Base-by-base conservation (phyloP, 106 monocot genomes). In the Platanthera zijinensis region DNA sequence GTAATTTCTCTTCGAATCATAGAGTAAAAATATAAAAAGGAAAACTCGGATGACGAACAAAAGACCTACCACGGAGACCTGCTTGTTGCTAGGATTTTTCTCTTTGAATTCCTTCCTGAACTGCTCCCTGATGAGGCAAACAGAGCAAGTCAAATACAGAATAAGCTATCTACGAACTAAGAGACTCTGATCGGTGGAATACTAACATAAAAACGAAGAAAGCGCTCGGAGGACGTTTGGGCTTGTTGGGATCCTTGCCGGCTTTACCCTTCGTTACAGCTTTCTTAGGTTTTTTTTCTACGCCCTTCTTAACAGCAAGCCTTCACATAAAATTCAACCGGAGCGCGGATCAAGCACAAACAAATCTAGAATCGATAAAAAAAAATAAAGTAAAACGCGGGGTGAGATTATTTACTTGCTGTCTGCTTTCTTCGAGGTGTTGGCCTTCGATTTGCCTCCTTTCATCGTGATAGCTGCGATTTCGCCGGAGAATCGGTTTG, bases 101-200 rank as follows among this genome's bases (percentile, higher is more conserved):
- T 96, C 92, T 74, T 93, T 85, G 75, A 82, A 96, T 50, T 75
- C 61, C 81, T 87, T 89, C 83, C 96, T 85, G 77, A 96, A 96
- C 13, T 86, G 89, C 74, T 96, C 93, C 96, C 96, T 96, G 14
- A 62, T 14, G 61, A 22, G 68, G 22, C 62, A 79, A 71, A 64
- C 52, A 7, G 67, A 39, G 39, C 39, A 39, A 10, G 62, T 30
- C 51, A 74, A 67, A 15, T 10, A 48, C 0, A 5, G 10, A 15
- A 69, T 8, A 53, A 79, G 57, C 5, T 63, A 32, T 11, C n/a
- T 1, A 45, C 10, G 3, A 51, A 72, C 51, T 9, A 17, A 11
- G 7, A 50, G 0, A 72, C 51, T 19, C 49, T 9, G 51, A 50
- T 72, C 19, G 6, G 59, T 11, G 39, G 57, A 57, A 11, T 8